Evolutionary conservation across 2,329 filamentous ascomycete genomes (phyloP), one percentile per base, ranked within the genome.

Genomic region (Zasmidium angulare): DNA sequence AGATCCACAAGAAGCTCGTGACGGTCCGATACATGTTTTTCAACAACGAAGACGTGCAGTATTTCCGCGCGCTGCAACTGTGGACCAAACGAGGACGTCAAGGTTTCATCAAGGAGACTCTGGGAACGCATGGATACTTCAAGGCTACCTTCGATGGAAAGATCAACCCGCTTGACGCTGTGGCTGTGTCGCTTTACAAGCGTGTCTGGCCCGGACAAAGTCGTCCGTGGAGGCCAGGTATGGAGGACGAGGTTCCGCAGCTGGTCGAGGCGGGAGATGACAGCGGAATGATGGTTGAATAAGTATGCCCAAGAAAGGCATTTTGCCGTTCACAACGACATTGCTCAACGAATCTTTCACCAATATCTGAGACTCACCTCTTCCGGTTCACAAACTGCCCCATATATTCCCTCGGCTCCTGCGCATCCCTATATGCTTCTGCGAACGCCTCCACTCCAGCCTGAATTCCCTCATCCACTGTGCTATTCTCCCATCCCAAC

Each of bases 1-100:
- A 99, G 80, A 99, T 99, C 75, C 91, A 99, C 85, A 97, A 96
- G 84, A 92, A 89, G 77, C 82, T 99, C 22, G 95, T 99, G 60
- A 99, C 96, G 0, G 88, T 99, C 50, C 89, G 95, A 26, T 99
- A 99, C 84, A 99, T 99, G 96, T 99, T 99, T 84, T 99, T 99
- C 86, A 96, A 93, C 80, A 82, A 89, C 51, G 91, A 93, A 70
- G 96, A 99, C 66, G 91, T 99, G 29, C 86, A 90, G 67, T 99
- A 95, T 93, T 99, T 98, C 85, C 96, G 96, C 80, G 93, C 93
- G 0, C 76, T 99, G 72, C 93, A 95, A 61, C 78, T 99, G 64
- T 99, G 93, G 93, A 99, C 95, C 3, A 90, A 86, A 79, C 81
- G 93, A 26, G 95, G 95, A 6, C 83, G 95, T 63, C 90, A 86